phyloP scores from a whole-genome alignment of 169 alveolate genomes.

The Plasmodium chabaudi region DNA sequence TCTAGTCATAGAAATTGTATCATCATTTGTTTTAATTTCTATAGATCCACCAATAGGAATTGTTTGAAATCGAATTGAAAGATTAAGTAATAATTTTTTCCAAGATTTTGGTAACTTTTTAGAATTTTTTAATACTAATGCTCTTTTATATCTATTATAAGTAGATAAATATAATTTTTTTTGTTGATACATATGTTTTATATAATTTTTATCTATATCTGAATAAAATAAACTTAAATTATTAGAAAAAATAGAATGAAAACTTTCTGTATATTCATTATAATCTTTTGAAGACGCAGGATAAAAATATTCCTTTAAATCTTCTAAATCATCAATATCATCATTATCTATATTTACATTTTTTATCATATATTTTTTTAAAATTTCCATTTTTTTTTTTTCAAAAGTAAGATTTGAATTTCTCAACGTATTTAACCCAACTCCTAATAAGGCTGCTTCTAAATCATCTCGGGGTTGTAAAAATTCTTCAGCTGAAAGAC shows the following conservation, averaged over 20 bases:
- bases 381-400: conserved; percentile 23
- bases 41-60: conserved; percentile 66
- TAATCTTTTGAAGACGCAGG: conserved; percentile 22
- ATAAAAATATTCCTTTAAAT: conserved; percentile 60
- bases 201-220: conserved; percentile 57
- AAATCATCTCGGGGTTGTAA: conserved; percentile 69
- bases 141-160: conserved; percentile 47
- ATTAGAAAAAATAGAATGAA: conserved; percentile 36
- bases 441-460: conserved; percentile 67
- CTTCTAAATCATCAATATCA: conserved; percentile 65
- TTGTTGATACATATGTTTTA: conserved; percentile 74
- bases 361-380: conserved; percentile 39
- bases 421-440: conserved; percentile 16
- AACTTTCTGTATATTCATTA: conserved; percentile 57
- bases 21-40: conserved; percentile 33
- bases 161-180: conserved; percentile 53
- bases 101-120: conserved; percentile 56
- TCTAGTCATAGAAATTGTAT: conserved; percentile 62
- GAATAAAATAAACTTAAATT: conserved; percentile 39
- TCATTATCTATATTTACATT: conserved; percentile 2
- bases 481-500: conserved; percentile 68
- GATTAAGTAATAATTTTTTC: conserved; percentile 43
- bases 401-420: conserved; percentile 10
- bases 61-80: conserved; percentile 64
- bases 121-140: conserved; percentile 33